Evolutionary conservation across 768 basidiomycete genomes (phyloP).

Genomic region (Pulveroboletus sp.): DNA sequence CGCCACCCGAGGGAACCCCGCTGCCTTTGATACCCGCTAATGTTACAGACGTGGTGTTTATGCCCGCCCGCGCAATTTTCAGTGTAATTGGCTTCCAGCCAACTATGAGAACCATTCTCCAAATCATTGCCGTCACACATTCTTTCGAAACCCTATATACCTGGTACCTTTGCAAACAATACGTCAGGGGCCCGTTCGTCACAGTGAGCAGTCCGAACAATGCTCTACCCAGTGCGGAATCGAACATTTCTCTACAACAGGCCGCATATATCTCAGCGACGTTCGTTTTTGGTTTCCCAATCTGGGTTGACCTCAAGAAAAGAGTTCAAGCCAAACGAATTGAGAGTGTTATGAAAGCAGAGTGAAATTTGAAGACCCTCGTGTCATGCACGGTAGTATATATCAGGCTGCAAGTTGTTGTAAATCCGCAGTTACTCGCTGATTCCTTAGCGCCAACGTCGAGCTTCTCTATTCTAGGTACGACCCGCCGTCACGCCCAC

Average conservation of each 20-base stretch:
- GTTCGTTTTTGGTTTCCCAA: constrained; percentile 51
- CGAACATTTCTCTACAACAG: constrained; percentile 31
- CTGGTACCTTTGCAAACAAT: constrained; percentile 28
- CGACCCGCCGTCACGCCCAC: too few species aligned
- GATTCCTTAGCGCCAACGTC: too few species aligned
- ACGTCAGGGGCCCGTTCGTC: constrained; percentile 18
- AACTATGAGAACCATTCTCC: constrained; percentile 6
- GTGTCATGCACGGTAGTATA: neutral
- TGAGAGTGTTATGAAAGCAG: constrained; percentile 74
- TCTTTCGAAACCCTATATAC: constrained; percentile 27
- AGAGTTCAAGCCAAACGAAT: constrained; percentile 67
- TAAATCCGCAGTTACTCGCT: too few species aligned
- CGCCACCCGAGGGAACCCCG: constrained; percentile 19
- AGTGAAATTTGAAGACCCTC: constrained; percentile 32
- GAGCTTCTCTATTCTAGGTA: too few species aligned
- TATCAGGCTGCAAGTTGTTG: too few species aligned
- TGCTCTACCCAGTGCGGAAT: neutral
- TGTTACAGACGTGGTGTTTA: constrained; percentile 14
- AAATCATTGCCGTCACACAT: constrained; percentile 13
- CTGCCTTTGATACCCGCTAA: constrained; percentile 14
- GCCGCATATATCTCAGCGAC: constrained; percentile 48
- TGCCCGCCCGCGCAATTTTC: constrained; percentile 17
- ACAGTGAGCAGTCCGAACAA: constrained; percentile 13
- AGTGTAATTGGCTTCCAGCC: constrained; percentile 17
- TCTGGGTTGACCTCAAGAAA: constrained; percentile 50